Evolutionary conservation across 495 filamentous ascomycete species (phyloP), one percentile per base, ranked within the genome.

Genomic region (Aeminium ludgeri): DNA sequence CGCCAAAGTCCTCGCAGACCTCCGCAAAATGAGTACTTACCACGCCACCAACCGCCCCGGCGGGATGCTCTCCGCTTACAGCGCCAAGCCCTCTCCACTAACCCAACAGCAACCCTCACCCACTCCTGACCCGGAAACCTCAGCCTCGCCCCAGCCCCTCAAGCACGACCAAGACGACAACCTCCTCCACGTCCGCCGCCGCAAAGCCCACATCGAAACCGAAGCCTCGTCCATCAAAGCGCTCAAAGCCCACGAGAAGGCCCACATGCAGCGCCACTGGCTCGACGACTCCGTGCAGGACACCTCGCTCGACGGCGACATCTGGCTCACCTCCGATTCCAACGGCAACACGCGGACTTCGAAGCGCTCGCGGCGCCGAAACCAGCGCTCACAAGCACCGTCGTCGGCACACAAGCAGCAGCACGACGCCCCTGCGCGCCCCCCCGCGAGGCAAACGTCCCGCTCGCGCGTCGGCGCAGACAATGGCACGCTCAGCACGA

Each of bases 261-360:
- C 19, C 10, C 20, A 20, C 32, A 30, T 15, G 36, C 49, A 29
- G 16, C 18, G 6, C 38, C 46, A 29, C 32, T 49, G 45, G 50
- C 40, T 29, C 1, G 41, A 41, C 1, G 41, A 45, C 23, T 45
- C 45, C n/a, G 25, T 30, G 1, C 44, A 44, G 20, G 39, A 29
- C 12, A 15, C 15, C 6, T 42, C 33, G 15, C 11, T 30, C 10
- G 20, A 48, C 34, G 36, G 43, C 25, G 44, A 51, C 33, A 44
- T 47, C 15, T 51, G 48, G 48, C 39, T 43, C 10, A 51, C 48
- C 2, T 43, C 50, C 7, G 37, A 46, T 12, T 34, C 30, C 7
- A 37, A 45, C 11, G 12, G 11, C 18, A 8, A 31, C 6, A 33
- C 30, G n/a, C n/a, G n/a, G n/a, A n/a, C n/a, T n/a, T n/a, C n/a